Evolutionary conservation across 1,284 basidiomycete genomes (phyloP).

Genomic region (Ustilago hordei): DNA sequence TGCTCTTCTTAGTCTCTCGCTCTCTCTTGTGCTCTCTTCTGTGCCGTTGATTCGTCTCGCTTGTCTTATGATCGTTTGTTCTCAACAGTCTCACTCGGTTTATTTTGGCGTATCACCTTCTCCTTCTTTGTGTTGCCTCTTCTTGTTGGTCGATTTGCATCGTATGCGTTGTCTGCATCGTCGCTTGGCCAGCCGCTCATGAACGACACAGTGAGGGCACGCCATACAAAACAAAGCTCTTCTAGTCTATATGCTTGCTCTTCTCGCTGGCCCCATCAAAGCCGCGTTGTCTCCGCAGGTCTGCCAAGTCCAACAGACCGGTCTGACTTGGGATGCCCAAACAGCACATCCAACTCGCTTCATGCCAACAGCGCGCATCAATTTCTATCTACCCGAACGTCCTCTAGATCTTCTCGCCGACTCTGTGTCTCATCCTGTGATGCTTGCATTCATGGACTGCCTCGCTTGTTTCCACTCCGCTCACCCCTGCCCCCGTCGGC

Average conservation of each 20-base stretch:
- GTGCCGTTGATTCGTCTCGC: conserved; percentile 11
- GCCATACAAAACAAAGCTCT: background rate
- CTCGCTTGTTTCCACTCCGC: conserved; percentile 20
- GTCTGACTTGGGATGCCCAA: conserved; percentile 12
- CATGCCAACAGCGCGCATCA: conserved; percentile 12
- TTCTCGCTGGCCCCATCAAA: conserved; percentile 7
- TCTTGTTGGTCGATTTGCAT: background rate
- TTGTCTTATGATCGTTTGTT: conserved; percentile 8
- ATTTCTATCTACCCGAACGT: conserved; percentile 15
- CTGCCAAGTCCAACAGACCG: conserved; percentile 23
- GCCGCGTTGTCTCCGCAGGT: conserved; percentile 15
- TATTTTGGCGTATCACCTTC: background rate
- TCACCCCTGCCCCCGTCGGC: conserved; percentile 13
- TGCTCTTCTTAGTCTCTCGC: conserved; percentile 3
- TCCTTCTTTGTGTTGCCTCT: background rate
- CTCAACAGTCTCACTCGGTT: conserved; percentile 26
- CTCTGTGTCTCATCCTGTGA: conserved; percentile 15
- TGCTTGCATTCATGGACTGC: conserved; percentile 13
- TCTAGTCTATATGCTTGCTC: background rate
- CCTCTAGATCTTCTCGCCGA: background rate
- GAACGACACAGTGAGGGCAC: background rate
- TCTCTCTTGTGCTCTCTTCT: background rate
- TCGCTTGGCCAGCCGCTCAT: background rate
- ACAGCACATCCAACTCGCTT: conserved; percentile 9
- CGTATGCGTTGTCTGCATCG: background rate